Evolutionary conservation across 177 flowering plant species (phyloP), one percentile per base, ranked within the genome.

Genomic region (Vitis hybrid): DNA sequence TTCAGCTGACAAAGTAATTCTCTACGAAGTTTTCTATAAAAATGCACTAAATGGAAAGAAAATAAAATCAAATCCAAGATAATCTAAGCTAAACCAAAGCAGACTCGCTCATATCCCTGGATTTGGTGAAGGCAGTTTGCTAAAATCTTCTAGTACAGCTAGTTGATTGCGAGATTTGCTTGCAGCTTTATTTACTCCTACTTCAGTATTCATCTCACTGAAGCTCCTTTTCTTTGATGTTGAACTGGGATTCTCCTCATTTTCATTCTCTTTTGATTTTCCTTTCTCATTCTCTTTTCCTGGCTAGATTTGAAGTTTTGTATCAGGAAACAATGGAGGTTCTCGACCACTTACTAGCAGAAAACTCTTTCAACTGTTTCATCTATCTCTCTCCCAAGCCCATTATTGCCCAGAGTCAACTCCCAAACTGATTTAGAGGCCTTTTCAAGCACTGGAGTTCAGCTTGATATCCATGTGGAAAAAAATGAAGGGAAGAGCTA

Each of bases 391-490:
- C 84, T 92, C 63, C 98, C 98, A 58, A 94, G 64, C 21, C 97
- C 94, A 69, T 82, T 68, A 64, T 71, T 74, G 70, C 91, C 98
- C 63, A 92, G 72, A 74, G 93, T 92, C 73, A 94, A 66, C 71
- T 93, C 98, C 98, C 98, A 94, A 63, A 91, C 94, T 46, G 95
- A 83, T 79, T 85, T 92, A 12, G 98, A 94, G 30, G 98, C 98
- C 77, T 86, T 90, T 85, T 94, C 98, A 58, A 94, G 95, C 63
- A 88, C 98, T 35, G 97, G 90, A 21, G 84, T 67, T 79, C 98
- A 92, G 90, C 73, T 81, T 24, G 68, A 70, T 18, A 58, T 11
- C 57, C 21, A 21, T 21, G 21, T 21, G 21, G 21, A 21, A 21
- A 21, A 21, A 21, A 21, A 20, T 21, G 21, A 21, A 21, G 21